Base-by-base conservation (phyloP, 495 filamentous ascomycete genomes). In the Choiromyces venosus region DNA sequence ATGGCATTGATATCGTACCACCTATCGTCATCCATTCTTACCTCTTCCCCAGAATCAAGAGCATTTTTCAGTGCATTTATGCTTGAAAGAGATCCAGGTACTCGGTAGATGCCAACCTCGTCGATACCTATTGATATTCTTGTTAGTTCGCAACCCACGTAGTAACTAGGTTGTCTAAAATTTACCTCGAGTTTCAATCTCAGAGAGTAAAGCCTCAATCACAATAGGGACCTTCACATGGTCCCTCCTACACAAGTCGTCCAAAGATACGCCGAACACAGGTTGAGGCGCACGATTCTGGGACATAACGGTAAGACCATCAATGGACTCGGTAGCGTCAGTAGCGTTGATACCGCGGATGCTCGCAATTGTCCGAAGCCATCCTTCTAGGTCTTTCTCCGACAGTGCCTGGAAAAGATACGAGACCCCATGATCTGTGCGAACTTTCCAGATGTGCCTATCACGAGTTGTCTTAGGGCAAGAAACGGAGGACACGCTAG, bases 1-100 rank as follows among this genome's bases (percentile, higher is more conserved):
- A 82, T 80, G 25, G 79, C 81, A 71, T 82, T 82, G 44, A 81
- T 82, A 71, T 82, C 81, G 40, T 82, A 82, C 81, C 81, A 82
- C 35, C 81, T 72, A 69, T 82, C 81, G 66, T 82, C 81, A 74
- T 82, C 79, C 74, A 82, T 77, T 42, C 70, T 79, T 25, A 82
- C 77, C 38, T 80, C 74, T 35, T 82, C 81, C 36, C 81, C 81
- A 64, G 78, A 74, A 67, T 82, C 81, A 35, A 82, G 76, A 40
- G 81, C 79, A 38, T 67, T 71, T 69, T 81, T 80, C 21, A 82
- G 66, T 21, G 78, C 78, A 65, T 82, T 81, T 40, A 82, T 81
- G 52, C 81, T 81, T 10, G 81, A 71, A 40, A 82, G 73, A 14
- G 81, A 82, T 19, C 81, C 81, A 12, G 81, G 76, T n/a, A 82